Percentiles rank a stretch among this genome's conserved stretches.
Conservation (phyloP, 2,329 filamentous ascomycete species). For the Furcasterigmium sp. region DNA sequence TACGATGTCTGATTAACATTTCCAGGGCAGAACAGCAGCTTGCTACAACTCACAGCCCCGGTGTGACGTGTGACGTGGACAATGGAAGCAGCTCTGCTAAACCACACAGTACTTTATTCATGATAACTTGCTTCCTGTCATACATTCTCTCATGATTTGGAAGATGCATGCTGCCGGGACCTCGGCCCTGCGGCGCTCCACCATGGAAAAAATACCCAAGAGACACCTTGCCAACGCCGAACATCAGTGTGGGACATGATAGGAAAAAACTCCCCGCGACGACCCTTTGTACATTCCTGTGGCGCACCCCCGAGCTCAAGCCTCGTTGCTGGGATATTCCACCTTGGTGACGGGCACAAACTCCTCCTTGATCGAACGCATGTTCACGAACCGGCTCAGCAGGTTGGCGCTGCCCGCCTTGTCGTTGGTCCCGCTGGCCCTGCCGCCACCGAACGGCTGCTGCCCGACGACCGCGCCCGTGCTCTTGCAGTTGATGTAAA, state of each 20-base stretch:
- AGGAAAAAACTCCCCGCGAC: no score
- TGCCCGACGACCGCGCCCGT: slow-evolving; percentile 69
- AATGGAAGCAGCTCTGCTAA: no score
- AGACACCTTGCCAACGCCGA: slow-evolving; percentile 3
- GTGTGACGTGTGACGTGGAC: no score
- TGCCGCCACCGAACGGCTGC: slow-evolving; percentile 65
- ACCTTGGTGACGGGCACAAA: slow-evolving; percentile 60
- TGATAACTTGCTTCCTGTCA: no score
- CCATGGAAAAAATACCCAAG: background rate
- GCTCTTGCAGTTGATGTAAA: slow-evolving; percentile 82
- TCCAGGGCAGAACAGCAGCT: no score
- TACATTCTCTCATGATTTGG: background rate
- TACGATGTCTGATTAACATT: no score
- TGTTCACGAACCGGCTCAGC: slow-evolving; percentile 60
- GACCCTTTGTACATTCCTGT: background rate
- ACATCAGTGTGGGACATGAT: background rate
- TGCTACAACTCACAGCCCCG: no score
- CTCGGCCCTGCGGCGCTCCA: no score
- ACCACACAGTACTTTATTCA: no score
- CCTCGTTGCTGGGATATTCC: slow-evolving; percentile 67
- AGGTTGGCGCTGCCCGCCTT: slow-evolving; percentile 65
- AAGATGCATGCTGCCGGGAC: no score
- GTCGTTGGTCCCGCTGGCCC: slow-evolving; percentile 67
- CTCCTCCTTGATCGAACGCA: slow-evolving; percentile 70
- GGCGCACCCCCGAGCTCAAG: slow-evolving; percentile 32